Percentiles rank a stretch among this genome's conserved stretches.
These are phyloP conservation scores for Cordia subcordata DNA, from an alignment of 257 asterid genomes.

Conservation along the genomic window DNA sequence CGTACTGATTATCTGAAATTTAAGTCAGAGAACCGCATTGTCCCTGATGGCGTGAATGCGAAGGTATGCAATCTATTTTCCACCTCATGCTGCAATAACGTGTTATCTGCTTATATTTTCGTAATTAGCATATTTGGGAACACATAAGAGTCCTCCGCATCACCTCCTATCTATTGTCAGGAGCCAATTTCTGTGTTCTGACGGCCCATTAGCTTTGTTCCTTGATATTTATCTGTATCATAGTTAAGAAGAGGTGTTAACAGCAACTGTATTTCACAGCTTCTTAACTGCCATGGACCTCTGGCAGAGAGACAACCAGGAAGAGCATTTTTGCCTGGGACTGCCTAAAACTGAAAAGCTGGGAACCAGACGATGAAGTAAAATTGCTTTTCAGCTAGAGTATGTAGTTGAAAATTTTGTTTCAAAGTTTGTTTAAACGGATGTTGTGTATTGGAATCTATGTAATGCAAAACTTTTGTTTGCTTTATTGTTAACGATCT, in stretches of 20 bases:
- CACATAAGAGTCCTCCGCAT: no score
- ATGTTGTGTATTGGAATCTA: neutral
- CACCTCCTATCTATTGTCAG: no score
- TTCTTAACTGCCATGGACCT: neutral
- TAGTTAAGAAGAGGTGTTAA: no score
- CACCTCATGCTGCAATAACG: no score
- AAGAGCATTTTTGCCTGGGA: neutral
- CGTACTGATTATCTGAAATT: neutral
- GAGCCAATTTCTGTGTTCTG: no score
- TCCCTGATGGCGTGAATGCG: slow-evolving; percentile 1
- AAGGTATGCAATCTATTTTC: neutral
- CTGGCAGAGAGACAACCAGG: neutral
- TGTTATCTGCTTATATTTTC: no score
- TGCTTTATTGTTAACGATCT: no score
- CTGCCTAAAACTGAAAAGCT: neutral
- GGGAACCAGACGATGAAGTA: neutral
- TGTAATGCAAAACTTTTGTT: no score
- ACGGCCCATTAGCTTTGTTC: no score
- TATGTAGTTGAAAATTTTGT: neutral
- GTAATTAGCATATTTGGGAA: no score
- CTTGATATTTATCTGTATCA: no score
- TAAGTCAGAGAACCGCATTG: neutral
- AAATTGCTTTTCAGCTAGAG: neutral
- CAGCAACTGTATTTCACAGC: neutral
- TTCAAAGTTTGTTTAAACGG: neutral